These are phyloP conservation scores for Adansonia grandidieri DNA, from an alignment of 441 rosid genomes.

Conservation along the genomic window DNA sequence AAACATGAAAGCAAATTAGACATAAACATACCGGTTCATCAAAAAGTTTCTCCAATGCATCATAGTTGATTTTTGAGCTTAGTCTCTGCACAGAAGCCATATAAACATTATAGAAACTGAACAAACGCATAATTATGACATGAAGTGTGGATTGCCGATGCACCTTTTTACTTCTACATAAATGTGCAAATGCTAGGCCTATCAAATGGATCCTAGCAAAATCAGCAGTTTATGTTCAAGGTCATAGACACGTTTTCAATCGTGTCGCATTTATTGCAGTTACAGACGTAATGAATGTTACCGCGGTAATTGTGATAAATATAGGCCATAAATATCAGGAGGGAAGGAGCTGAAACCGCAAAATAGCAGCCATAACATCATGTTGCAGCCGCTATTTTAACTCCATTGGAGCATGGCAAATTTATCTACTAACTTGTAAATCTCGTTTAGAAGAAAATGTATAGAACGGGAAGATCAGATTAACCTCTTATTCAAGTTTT, in stretches of 20 bases:
- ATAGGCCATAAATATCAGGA: no score
- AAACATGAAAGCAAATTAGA: conserved; percentile 8
- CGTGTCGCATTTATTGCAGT: no score
- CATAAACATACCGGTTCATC: conserved; percentile 54
- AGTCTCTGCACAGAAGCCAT: conserved; percentile 55
- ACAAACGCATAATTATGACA: not conserved
- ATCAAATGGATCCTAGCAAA: not conserved
- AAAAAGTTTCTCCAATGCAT: conserved; percentile 67
- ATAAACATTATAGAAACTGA: not conserved
- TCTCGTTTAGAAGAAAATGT: not conserved
- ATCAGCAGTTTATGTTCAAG: not conserved
- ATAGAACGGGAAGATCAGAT: not conserved
- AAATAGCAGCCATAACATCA: no score
- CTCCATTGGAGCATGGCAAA: not conserved
- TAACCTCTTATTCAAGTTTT: not conserved
- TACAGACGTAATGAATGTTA: no score
- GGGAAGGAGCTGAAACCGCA: no score
- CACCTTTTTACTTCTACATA: not conserved
- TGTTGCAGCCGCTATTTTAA: not conserved
- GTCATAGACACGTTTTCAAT: not conserved
- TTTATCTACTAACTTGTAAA: not conserved
- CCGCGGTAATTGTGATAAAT: no score
- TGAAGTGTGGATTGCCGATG: not conserved
- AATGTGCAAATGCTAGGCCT: not conserved
- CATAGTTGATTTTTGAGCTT: conserved; percentile 64